A percentile compares a stretch with the other conserved stretches of the same genome.
Conservation (phyloP, 2,329 filamentous ascomycete genomes). For the Calonectria pseudoreteaudii region DNA sequence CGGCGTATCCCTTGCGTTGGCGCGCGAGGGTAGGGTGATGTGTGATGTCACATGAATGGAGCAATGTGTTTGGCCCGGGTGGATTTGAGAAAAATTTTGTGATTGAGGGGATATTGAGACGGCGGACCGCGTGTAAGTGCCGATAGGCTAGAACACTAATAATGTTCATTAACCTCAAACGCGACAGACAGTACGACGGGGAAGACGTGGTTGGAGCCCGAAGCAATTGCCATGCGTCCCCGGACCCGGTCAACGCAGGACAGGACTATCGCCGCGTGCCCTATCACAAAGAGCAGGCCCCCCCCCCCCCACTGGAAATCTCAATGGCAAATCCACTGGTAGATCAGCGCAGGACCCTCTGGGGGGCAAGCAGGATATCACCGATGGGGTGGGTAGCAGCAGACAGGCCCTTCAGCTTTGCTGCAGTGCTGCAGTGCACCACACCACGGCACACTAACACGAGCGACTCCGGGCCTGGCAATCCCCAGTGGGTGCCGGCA, state of each 20-base stretch:
- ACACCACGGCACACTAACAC: constrained; percentile 32
- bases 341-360: constrained; percentile 2
- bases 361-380: neutral
- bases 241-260: neutral
- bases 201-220: neutral
- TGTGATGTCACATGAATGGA: constrained; percentile 10
- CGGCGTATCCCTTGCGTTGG: constrained; percentile 14
- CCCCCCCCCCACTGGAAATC: neutral
- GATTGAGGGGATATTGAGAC: neutral
- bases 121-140: constrained; percentile 3
- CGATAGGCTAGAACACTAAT: neutral
- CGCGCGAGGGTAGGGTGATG: neutral
- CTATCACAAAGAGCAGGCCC: neutral
- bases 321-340: neutral
- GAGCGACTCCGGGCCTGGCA: constrained; percentile 28
- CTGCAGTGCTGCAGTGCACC: neutral
- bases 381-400: neutral
- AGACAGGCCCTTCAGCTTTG: neutral
- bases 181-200: neutral
- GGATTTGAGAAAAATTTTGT: neutral
- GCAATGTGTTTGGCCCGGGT: neutral
- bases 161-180: neutral
- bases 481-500: constrained; percentile 31
- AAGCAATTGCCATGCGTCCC: neutral
- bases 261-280: neutral